These are phyloP conservation scores for Stereum hirsutum DNA, from an alignment of 1,284 basidiomycete genomes.

Conservation along the genomic window DNA sequence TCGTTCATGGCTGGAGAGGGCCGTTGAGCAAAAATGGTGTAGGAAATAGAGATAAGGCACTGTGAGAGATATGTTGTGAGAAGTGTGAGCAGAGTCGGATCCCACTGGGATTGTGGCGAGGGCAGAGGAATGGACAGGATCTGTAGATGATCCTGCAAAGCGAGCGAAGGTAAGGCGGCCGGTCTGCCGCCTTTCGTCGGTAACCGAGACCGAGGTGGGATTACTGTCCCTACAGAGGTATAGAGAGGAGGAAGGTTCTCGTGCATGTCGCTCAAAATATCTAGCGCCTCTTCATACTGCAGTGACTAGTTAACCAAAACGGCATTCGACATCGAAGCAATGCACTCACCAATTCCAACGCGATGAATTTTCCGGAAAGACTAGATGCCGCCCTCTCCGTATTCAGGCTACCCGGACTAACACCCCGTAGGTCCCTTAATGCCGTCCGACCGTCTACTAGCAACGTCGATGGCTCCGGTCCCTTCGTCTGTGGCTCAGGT, in stretches of 20 bases:
- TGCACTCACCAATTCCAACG: conserved; percentile 52
- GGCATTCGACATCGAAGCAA: conserved; percentile 5
- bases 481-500: conserved; percentile 19
- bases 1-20: conserved; percentile 14
- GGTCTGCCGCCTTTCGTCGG: background rate
- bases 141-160: conserved; percentile 14
- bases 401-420: conserved; percentile 42
- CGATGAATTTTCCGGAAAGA: conserved; percentile 52
- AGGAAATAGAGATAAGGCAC: conserved; percentile 31
- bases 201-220: background rate
- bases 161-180: background rate
- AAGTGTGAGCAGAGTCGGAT: conserved; percentile 38
- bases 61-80: conserved; percentile 51
- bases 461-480: conserved; percentile 23
- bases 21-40: conserved; percentile 15
- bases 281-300: conserved; percentile 42
- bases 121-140: conserved; percentile 39
- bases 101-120: conserved; percentile 14
- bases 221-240: conserved; percentile 1
- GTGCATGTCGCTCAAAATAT: conserved; percentile 36
- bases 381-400: conserved; percentile 64
- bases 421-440: conserved; percentile 34
- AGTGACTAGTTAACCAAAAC: conserved; percentile 4
- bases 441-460: conserved; percentile 24
- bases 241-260: conserved; percentile 29